Conservation (phyloP, 2,329 filamentous ascomycete genomes). For the Bretziella fagacearum region DNA sequence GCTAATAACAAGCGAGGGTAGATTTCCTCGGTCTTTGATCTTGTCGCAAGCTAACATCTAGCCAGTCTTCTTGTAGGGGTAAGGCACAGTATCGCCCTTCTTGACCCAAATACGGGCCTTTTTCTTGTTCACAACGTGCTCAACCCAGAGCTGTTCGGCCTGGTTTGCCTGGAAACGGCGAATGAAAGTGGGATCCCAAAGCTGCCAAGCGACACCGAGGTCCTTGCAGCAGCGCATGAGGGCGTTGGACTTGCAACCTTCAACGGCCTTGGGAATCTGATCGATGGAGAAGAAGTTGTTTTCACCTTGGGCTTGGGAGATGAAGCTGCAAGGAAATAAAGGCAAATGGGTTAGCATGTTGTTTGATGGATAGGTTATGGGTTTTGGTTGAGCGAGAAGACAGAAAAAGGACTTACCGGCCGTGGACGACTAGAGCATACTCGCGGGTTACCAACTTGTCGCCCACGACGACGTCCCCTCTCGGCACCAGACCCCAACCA, state of each 20-base stretch:
- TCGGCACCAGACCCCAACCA: constrained; percentile 83
- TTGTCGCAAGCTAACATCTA: no score
- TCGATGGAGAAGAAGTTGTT: constrained; percentile 85
- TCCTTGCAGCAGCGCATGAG: constrained; percentile 98
- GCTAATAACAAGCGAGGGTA: no score
- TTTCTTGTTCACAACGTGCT: constrained; percentile 76
- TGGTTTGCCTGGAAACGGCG: constrained; percentile 60
- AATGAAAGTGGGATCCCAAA: constrained; percentile 92
- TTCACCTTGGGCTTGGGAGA: constrained; percentile 84
- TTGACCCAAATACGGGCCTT: constrained; percentile 73
- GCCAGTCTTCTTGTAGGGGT: constrained; percentile 34
- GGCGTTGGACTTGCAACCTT: constrained; percentile 95
- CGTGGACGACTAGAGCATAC: constrained; percentile 78
- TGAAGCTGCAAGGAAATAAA: constrained; percentile 44
- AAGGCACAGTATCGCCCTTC: constrained; percentile 53
- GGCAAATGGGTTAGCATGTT: background rate
- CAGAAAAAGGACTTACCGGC: constrained; percentile 43
- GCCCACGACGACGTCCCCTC: constrained; percentile 73
- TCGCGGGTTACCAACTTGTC: constrained; percentile 69
- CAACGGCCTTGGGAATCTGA: constrained; percentile 80
- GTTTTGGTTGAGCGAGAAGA: background rate
- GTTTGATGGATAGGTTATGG: background rate
- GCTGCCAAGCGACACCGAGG: constrained; percentile 78
- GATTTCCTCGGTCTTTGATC: background rate
- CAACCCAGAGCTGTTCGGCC: constrained; percentile 71